These are phyloP conservation scores for Rubroboletus satanas DNA, from an alignment of 768 basidiomycete species.

Conservation along the genomic window DNA sequence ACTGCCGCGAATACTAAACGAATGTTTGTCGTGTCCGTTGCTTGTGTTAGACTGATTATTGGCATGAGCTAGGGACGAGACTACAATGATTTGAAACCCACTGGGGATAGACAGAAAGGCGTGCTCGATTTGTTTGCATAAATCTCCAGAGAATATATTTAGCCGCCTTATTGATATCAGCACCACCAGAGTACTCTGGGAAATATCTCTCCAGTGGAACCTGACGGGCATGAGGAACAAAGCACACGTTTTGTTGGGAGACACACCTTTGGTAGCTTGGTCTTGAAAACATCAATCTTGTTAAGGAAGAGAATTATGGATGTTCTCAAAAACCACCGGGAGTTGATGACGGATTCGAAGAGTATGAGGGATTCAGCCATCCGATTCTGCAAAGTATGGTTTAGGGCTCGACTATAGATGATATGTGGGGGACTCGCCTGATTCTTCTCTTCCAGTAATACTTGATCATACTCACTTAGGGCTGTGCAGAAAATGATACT, in stretches of 20 bases:
- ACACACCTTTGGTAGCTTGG: conserved; percentile 55
- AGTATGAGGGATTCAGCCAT: conserved; percentile 72
- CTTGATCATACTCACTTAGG: conserved; percentile 73
- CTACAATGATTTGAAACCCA: conserved; percentile 34
- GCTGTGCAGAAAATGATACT: conserved; percentile 76
- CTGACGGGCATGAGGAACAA: conserved; percentile 28
- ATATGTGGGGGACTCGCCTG: conserved; percentile 20
- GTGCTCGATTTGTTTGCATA: conserved; percentile 84
- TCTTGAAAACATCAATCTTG: conserved; percentile 76
- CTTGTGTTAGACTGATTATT: conserved; percentile 66
- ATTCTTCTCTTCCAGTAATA: conserved; percentile 54
- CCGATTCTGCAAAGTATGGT: conserved; percentile 48
- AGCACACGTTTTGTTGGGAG: rapidly evolving
- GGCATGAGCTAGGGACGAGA: neutral
- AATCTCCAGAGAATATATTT: conserved; percentile 95
- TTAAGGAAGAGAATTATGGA: conserved; percentile 67
- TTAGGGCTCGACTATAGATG: neutral
- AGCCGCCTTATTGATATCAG: conserved; percentile 90
- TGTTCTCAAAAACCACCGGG: conserved; percentile 68
- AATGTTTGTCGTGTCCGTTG: conserved; percentile 85
- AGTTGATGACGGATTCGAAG: conserved; percentile 78
- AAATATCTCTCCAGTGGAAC: conserved; percentile 77
- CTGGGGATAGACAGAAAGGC: conserved; percentile 90
- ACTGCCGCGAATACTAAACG: conserved; percentile 80
- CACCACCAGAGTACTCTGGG: conserved; percentile 84